A percentile compares a stretch with the other conserved stretches of the same genome.
phyloP scores from a whole-genome alignment of 106 monocot genomes.

The Chionographis japonica region DNA sequence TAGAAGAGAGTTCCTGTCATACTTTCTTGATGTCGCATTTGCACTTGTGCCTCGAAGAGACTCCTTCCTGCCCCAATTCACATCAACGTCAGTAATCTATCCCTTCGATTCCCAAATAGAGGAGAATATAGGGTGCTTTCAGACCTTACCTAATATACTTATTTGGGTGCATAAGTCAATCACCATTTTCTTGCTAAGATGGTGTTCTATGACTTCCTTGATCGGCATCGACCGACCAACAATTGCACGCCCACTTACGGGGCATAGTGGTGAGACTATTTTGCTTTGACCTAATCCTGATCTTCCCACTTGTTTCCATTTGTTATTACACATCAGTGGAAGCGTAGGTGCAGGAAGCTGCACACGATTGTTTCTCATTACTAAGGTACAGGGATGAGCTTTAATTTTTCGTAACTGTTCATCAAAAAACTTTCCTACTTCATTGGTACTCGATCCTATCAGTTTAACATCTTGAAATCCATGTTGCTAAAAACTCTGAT shows the following conservation, averaged over 20 bases:
- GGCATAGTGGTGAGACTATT: conserved; percentile 37
- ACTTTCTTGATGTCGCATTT: not conserved
- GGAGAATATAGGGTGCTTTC: not conserved
- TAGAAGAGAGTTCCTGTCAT: not conserved
- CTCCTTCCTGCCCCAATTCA: conserved; percentile 4
- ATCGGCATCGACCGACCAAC: conserved; percentile 14
- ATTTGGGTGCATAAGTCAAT: not conserved
- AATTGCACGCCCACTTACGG: conserved; percentile 16
- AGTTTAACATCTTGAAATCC: too few relatives aligned
- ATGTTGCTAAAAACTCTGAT: too few relatives aligned
- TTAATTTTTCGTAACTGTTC: too few relatives aligned
- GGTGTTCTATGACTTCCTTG: conserved; percentile 4
- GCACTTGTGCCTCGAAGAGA: not conserved
- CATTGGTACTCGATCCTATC: too few relatives aligned
- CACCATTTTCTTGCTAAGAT: not conserved
- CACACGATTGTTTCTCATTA: too few relatives aligned
- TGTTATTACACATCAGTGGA: not conserved
- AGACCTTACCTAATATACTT: not conserved
- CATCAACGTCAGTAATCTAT: not conserved
- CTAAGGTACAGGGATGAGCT: too few relatives aligned
- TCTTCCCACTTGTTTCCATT: conserved; percentile 4
- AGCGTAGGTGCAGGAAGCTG: not conserved
- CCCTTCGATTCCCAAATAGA: conserved; percentile 1
- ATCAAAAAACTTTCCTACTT: too few relatives aligned
- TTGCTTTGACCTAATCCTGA: conserved; percentile 28